These are phyloP conservation scores for Comarum palustre DNA, from an alignment of 306 rosid species.

Conservation along the genomic window DNA sequence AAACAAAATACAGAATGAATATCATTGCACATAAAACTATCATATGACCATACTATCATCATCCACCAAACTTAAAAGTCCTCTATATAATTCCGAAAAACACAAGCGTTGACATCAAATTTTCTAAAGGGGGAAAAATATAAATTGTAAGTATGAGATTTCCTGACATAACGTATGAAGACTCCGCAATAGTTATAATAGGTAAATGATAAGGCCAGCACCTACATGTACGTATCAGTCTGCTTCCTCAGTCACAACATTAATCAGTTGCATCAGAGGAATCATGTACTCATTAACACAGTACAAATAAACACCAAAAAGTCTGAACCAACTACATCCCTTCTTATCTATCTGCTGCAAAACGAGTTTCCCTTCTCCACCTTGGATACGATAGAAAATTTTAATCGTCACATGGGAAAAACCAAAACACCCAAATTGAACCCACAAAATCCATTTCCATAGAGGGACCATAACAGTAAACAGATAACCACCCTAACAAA, in stretches of 20 bases:
- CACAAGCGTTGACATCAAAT: neutral
- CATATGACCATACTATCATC: neutral
- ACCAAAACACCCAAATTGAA: neutral
- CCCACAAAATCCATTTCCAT: neutral
- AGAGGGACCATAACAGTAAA: neutral
- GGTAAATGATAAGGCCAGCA: neutral
- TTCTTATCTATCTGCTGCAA: neutral
- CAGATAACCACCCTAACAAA: constrained; percentile 14
- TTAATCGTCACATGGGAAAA: neutral
- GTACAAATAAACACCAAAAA: neutral
- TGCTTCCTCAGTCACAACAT: constrained; percentile 5
- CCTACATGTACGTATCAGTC: neutral
- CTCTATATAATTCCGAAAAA: neutral
- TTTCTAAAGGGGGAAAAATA: neutral
- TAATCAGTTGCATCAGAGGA: neutral
- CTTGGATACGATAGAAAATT: neutral
- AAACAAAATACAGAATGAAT: neutral
- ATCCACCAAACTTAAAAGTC: neutral
- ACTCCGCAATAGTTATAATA: neutral
- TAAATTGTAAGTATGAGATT: neutral
- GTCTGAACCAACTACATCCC: neutral
- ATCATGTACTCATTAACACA: neutral
- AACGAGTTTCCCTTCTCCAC: neutral
- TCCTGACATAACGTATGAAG: neutral
- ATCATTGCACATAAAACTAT: neutral